Evolutionary conservation across 2,329 filamentous ascomycete species (phyloP).

Genomic region (Pseudogymnoascus sp.): DNA sequence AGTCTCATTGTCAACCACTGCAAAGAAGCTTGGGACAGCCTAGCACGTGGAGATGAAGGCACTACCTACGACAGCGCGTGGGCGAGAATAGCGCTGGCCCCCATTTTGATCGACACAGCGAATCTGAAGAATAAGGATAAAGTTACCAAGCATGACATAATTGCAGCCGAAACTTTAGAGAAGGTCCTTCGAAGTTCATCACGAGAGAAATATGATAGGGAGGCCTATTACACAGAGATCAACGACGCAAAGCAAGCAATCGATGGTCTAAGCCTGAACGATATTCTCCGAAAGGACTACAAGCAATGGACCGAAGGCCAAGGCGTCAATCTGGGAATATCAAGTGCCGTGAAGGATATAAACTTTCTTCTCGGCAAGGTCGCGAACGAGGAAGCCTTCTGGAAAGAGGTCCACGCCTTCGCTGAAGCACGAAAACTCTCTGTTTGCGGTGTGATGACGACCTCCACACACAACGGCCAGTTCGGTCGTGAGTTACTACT

Average conservation of each 20-base stretch:
- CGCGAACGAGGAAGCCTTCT: conserved; percentile 37
- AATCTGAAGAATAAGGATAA: conserved; percentile 58
- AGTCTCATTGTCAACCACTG: conserved; percentile 60
- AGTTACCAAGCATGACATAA: conserved; percentile 53
- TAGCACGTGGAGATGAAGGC: conserved; percentile 34
- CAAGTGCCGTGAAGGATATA: conserved; percentile 56
- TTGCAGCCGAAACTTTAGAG: conserved; percentile 53
- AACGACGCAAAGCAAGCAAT: conserved; percentile 61
- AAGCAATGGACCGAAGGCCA: conserved; percentile 63
- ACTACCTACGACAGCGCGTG: conserved; percentile 32
- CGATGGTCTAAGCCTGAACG: conserved; percentile 49
- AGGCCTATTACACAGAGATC: conserved; percentile 52
- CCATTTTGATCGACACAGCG: conserved; percentile 66
- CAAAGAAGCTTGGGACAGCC: conserved; percentile 47
- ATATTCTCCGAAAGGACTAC: conserved; percentile 75
- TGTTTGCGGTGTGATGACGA: conserved; percentile 62
- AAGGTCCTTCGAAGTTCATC: conserved; percentile 32
- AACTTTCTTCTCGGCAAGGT: conserved; percentile 52
- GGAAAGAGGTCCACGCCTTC: conserved; percentile 44
- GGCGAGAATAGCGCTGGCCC: conserved; percentile 59
- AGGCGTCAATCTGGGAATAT: conserved; percentile 54
- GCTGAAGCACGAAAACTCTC: conserved; percentile 51
- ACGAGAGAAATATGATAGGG: conserved; percentile 42
- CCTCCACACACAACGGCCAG: conserved; percentile 42
- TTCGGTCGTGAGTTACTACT: conserved; percentile 63